Base-by-base conservation (phyloP, 192 early-diverging fungal genomes). In the Coemansia sp. region DNA sequence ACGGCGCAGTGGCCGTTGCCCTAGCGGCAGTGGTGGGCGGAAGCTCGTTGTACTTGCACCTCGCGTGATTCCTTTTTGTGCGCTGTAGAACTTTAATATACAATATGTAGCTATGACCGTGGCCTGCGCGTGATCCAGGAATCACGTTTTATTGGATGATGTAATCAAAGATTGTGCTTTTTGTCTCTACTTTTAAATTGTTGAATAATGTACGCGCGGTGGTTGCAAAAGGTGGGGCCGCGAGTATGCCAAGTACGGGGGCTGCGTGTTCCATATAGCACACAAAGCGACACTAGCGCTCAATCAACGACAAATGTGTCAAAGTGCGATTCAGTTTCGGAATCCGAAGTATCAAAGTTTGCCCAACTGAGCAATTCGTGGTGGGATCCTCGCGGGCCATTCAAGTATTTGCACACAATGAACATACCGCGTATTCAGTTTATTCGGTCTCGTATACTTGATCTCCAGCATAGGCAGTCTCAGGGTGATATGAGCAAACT, bases 311-410 rank as follows among this genome's bases (percentile, higher is more conserved):
- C 5, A 31, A 31, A 31, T 7, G 31, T 31, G 31, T 5, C 31
- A 31, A 31, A 31, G 7, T 31, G 31, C 5, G 1, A 42, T 14
- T 42, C 40, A 3, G 40, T 42, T 4, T 10, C 11, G 0, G 40
- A 42, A 0, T 15, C 19, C 1, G 75, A 78, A 28, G 1, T 78
- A 23, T 38, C 67, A 38, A 78, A 78, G 31, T 78, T 78, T 57
- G 21, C 34, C 2, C 21, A n/a, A 8, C 57, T 72, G 15, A 78
- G 75, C 60, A 34, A 48, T 20, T 83, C 90, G 63, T 98, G 96
- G 96, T 98, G 94, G 93, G 87, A 95, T 59, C 88, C 94, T 5
- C 62, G 78, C 17, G 96, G 96, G 5, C 85, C 90, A 26, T 92
- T 93, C 78, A 87, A 82, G 36, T 87, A 96, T 84, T 82, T 98